Base-by-base conservation (phyloP, 1,284 basidiomycete genomes). In the Ceratobasidium sp. region DNA sequence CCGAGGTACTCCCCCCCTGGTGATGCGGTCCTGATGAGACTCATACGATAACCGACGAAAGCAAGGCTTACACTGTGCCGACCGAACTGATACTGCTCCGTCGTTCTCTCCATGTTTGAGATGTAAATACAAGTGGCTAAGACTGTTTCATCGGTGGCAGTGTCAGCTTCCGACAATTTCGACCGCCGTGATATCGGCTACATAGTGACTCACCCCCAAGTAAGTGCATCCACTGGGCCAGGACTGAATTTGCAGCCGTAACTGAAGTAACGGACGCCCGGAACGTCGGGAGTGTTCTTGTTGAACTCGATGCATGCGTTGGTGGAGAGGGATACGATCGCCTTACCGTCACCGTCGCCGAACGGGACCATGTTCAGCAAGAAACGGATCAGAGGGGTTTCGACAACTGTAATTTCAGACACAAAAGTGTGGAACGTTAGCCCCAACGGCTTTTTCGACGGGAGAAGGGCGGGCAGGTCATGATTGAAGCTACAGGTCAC, bases 181-280 rank as follows among this genome's bases (percentile, higher is more conserved):
- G 44, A 28, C 33, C 3, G 51, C 13, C 26, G 5, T 33, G 44
- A 20, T 5, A n/a, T 7, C 3, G 33, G 33, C 4, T 9, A n/a
- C 23, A 3, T 69, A 18, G 3, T n/a, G 23, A 42, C 68, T 71
- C 13, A 71, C 68, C 68, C 39, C 75, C 44, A 6, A 85, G 87
- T 83, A 81, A 93, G 96, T 0, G 95, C 94, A 85, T 97, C 95
- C 60, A 97, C 91, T 77, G 97, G 86, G 0, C 95, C 94, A 3
- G 97, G 96, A 15, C 94, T 90, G 84, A 96, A 97, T 26, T 89
- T 89, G 4, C 97, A 97, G 13, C 97, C 97, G 94, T 95, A 99
- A 82, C 94, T 96, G 82, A 94, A 97, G 85, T 98, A 98, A 80
- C 90, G 89, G 77, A 98, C 93, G 42, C 90, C 90, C 0, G 89